A percentile compares a stretch with the other conserved stretches of the same genome.
Evolutionary conservation across 164 flowering plant species (phyloP).

Genomic region (Annona cherimola): DNA sequence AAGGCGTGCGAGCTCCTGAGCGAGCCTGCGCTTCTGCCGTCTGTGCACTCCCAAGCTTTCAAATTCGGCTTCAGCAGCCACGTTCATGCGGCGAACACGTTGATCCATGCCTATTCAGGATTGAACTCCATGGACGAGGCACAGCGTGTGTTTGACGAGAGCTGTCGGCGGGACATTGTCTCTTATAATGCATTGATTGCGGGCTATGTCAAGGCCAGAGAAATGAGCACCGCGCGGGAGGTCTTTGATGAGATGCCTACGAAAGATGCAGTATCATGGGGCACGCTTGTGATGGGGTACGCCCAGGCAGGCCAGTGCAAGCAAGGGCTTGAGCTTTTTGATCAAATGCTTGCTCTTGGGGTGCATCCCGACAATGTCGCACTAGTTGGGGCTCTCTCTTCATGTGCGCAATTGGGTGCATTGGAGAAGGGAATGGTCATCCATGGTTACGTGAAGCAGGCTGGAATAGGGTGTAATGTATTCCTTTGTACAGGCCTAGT

Average conservation of each 20-base stretch:
- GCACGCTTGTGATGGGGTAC: constrained; percentile 61
- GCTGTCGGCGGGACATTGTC: constrained; percentile 37
- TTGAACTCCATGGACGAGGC: constrained; percentile 27
- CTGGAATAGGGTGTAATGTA: constrained; percentile 26
- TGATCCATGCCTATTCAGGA: constrained; percentile 37
- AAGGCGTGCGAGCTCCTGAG: constrained; percentile 37
- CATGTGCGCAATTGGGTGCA: constrained; percentile 63
- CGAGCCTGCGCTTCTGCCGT: constrained; percentile 13
- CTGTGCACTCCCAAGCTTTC: constrained; percentile 47
- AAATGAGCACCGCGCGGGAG: constrained; percentile 32
- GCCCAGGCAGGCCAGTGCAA: constrained; percentile 32
- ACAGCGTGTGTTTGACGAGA: constrained; percentile 34
- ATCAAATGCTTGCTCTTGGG: constrained; percentile 33
- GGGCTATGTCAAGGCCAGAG: constrained; percentile 51
- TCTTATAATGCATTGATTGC: constrained; percentile 55
- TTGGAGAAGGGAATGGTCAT: constrained; percentile 44
- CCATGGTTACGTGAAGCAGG: constrained; percentile 36
- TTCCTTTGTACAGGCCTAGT: constrained; percentile 64
- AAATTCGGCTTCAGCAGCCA: constrained; percentile 43
- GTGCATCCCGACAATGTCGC: constrained; percentile 45
- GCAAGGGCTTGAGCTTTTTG: constrained; percentile 44
- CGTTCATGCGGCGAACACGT: constrained; percentile 43
- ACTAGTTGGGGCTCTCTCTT: constrained; percentile 51
- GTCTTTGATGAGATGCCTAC: constrained; percentile 49
- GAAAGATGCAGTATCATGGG: constrained; percentile 60